A percentile compares a stretch with the other conserved stretches of the same genome.
Conservation (phyloP, 176 grass and related monocot genomes). For the Musa acuminata region DNA sequence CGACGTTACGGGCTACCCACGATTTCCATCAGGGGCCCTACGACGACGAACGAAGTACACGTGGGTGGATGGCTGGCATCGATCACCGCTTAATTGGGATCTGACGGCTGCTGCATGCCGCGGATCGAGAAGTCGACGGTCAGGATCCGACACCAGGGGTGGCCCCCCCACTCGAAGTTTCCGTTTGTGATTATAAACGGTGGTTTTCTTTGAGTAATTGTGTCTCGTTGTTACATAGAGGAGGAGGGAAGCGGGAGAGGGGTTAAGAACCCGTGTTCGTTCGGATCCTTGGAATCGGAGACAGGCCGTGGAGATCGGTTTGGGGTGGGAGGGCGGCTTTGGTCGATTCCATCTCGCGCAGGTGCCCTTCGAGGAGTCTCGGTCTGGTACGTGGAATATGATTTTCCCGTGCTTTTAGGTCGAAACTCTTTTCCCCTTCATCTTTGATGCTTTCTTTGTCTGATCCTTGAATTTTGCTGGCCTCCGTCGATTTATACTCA, state of each 20-base stretch:
- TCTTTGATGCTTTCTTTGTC: not conserved
- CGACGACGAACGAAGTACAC: not conserved
- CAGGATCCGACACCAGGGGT: not conserved
- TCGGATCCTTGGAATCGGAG: not conserved
- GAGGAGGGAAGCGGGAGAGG: not conserved
- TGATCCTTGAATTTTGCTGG: not conserved
- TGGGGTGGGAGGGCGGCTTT: not conserved
- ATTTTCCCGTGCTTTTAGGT: not conserved
- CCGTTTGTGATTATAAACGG: not conserved
- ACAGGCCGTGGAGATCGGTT: not conserved
- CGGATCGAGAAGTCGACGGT: not conserved
- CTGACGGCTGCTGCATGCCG: not conserved
- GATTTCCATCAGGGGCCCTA: not conserved
- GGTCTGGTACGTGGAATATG: not conserved
- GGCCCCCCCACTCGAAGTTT: not conserved
- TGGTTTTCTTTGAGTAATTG: not conserved
- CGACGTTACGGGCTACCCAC: not conserved
- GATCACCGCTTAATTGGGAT: not conserved
- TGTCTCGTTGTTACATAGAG: not conserved
- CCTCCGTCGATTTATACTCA: not conserved
- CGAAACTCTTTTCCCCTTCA: not conserved
- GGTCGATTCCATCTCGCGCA: not conserved
- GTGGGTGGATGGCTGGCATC: not conserved
- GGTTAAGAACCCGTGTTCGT: not conserved
- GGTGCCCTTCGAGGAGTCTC: not conserved